A percentile compares a stretch with the other conserved stretches of the same genome.
Conservation (phyloP, 805 yeast species). For the Metschnikowia cerradonensis region DNA sequence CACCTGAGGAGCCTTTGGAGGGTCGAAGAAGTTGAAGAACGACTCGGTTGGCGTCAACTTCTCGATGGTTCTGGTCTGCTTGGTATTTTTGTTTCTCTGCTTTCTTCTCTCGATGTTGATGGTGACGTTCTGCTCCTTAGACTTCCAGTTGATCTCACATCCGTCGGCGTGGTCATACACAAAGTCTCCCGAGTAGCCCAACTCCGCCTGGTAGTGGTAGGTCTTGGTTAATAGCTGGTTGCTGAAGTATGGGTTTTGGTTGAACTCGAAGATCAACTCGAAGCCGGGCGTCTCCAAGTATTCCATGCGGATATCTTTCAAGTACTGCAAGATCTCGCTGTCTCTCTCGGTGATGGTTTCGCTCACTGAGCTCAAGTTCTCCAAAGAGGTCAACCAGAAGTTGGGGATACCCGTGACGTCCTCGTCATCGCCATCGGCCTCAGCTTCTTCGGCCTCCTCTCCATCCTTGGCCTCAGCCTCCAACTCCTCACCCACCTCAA, state of each 20-base stretch:
- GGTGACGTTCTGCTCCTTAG: constrained; percentile 78
- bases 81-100: constrained; percentile 94
- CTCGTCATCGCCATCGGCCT: constrained; percentile 43
- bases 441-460: constrained; percentile 38
- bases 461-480: constrained; percentile 53
- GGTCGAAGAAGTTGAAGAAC: constrained; percentile 92
- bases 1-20: constrained; percentile 72
- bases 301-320: constrained; percentile 70
- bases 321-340: constrained; percentile 68
- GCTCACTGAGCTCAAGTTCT: constrained; percentile 74
- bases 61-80: constrained; percentile 93
- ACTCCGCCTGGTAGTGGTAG: constrained; percentile 88
- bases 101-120: constrained; percentile 87
- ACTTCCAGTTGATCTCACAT: constrained; percentile 75
- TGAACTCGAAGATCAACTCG: constrained; percentile 77
- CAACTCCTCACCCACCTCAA: constrained; percentile 71
- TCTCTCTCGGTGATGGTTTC: constrained; percentile 89
- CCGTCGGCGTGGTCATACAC: constrained; percentile 98
- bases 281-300: constrained; percentile 87
- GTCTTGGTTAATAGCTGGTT: constrained; percentile 75
- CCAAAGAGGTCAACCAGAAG: constrained; percentile 95
- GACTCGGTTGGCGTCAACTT: constrained; percentile 92
- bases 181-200: constrained; percentile 93
- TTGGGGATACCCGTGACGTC: constrained; percentile 75
- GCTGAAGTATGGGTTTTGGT: constrained; percentile 69